Conservation (phyloP, 768 basidiomycete genomes). For the Calvatia gigantea region DNA sequence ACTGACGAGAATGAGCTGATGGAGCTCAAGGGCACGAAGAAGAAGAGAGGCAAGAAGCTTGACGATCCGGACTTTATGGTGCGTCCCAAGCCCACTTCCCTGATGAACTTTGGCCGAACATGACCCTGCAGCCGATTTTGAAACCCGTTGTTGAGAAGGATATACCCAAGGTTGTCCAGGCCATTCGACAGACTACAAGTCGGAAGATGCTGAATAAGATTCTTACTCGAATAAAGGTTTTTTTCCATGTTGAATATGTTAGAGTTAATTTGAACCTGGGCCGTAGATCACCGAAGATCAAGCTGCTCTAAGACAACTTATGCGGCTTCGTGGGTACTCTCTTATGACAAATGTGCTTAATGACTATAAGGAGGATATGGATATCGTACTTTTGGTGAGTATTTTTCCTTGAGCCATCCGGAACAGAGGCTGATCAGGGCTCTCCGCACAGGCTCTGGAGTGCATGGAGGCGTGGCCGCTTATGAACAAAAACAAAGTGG, state of each 20-base stretch:
- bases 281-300: constrained; percentile 81
- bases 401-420: constrained; percentile 37
- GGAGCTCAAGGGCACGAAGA: constrained; percentile 89
- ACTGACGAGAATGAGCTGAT: constrained; percentile 82
- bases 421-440: constrained; percentile 6
- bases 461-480: constrained; percentile 80
- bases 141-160: constrained; percentile 75
- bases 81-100: constrained; percentile 17
- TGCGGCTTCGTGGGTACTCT: constrained; percentile 91
- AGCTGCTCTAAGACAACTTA: constrained; percentile 73
- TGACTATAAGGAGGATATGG: constrained; percentile 67
- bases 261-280: not conserved
- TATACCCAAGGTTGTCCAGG: constrained; percentile 88
- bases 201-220: constrained; percentile 80
- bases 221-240: constrained; percentile 79
- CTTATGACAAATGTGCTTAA: constrained; percentile 87
- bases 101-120: not conserved
- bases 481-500: constrained; percentile 85
- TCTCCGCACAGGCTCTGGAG: constrained; percentile 50
- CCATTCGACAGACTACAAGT: constrained; percentile 84
- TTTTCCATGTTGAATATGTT: constrained; percentile 5
- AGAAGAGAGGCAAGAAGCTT: constrained; percentile 88
- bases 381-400: constrained; percentile 69
- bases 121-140: constrained; percentile 58
- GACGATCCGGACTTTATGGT: constrained; percentile 91